These are phyloP conservation scores for Emmonsia crescens DNA, from an alignment of 2,329 filamentous ascomycete genomes.

Conservation along the genomic window DNA sequence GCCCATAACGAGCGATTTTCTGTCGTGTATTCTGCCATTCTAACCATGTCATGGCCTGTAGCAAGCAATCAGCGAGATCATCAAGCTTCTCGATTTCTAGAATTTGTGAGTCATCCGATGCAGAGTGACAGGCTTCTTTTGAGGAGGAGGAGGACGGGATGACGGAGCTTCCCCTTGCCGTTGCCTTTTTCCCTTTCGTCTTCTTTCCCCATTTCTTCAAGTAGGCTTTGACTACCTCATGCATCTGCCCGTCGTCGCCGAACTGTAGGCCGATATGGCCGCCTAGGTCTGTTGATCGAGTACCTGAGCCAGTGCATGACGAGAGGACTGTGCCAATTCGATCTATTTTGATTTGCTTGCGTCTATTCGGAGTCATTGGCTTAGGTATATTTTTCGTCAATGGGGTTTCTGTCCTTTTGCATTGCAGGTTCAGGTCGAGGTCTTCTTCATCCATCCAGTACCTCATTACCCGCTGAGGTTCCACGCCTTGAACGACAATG, in stretches of 20 bases:
- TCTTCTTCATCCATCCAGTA: slow-evolving; percentile 41
- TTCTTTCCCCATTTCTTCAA: slow-evolving; percentile 19
- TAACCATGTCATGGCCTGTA: slow-evolving; percentile 68
- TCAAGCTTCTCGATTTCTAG: slow-evolving; percentile 52
- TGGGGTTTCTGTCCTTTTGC: not conserved
- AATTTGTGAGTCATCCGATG: slow-evolving; percentile 9
- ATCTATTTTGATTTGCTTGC: slow-evolving; percentile 50
- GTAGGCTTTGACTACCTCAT: slow-evolving; percentile 20
- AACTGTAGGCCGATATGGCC: not conserved
- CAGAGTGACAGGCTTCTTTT: slow-evolving; percentile 12
- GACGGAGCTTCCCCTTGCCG: not conserved
- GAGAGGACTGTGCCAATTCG: slow-evolving; percentile 47
- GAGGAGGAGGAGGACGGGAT: not conserved
- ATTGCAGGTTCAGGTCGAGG: slow-evolving; percentile 3
- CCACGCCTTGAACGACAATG: slow-evolving; percentile 40
- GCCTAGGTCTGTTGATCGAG: not conserved
- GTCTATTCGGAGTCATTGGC: slow-evolving; percentile 18
- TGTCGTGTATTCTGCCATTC: slow-evolving; percentile 51
- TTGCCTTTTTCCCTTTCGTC: not conserved
- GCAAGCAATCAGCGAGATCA: slow-evolving; percentile 67
- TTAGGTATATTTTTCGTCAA: slow-evolving; percentile 7
- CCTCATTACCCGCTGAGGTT: slow-evolving; percentile 44
- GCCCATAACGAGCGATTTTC: slow-evolving; percentile 17
- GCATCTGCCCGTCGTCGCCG: slow-evolving; percentile 12
- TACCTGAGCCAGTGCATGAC: not conserved